These are phyloP conservation scores for Aegle marmelos DNA, from an alignment of 345 rosid species.

Conservation along the genomic window DNA sequence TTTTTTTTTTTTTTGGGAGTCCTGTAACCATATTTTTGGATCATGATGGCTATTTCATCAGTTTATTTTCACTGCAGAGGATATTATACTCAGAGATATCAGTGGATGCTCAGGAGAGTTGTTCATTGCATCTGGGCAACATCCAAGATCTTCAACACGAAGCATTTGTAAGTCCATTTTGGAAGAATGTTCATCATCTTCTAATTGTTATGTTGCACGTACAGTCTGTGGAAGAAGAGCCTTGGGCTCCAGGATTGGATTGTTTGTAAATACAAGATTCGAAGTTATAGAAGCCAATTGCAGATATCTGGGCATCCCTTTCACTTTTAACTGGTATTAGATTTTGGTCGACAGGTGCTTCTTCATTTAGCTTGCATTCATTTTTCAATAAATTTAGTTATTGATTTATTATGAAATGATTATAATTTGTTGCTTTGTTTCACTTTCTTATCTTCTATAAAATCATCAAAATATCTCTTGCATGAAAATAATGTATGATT, in stretches of 20 bases:
- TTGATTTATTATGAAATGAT: background rate
- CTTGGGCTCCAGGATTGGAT: constrained; percentile 10
- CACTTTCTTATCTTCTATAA: background rate
- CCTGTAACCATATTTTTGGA: background rate
- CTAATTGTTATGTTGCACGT: constrained; percentile 13
- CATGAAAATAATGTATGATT: background rate
- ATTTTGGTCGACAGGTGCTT: constrained; percentile 1
- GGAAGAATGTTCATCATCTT: constrained; percentile 32
- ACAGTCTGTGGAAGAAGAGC: constrained; percentile 27
- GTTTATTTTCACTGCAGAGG: constrained; percentile 35
- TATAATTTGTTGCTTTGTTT: background rate
- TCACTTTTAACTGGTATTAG: constrained; percentile 49
- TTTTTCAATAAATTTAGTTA: background rate
- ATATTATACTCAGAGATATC: constrained; percentile 47
- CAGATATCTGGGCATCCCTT: constrained; percentile 28
- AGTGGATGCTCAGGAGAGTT: constrained; percentile 28
- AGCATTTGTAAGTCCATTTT: constrained; percentile 20
- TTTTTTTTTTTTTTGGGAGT: background rate
- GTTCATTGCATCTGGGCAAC: constrained; percentile 18
- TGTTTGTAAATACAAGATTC: constrained; percentile 36
- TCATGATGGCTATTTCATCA: constrained; percentile 8
- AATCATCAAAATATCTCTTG: background rate
- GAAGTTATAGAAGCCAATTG: constrained; percentile 18
- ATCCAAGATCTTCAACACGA: constrained; percentile 30
- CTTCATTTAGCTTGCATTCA: background rate